phyloP scores from a whole-genome alignment of 2,329 filamentous ascomycete genomes.

The Exserohilum rostratum region DNA sequence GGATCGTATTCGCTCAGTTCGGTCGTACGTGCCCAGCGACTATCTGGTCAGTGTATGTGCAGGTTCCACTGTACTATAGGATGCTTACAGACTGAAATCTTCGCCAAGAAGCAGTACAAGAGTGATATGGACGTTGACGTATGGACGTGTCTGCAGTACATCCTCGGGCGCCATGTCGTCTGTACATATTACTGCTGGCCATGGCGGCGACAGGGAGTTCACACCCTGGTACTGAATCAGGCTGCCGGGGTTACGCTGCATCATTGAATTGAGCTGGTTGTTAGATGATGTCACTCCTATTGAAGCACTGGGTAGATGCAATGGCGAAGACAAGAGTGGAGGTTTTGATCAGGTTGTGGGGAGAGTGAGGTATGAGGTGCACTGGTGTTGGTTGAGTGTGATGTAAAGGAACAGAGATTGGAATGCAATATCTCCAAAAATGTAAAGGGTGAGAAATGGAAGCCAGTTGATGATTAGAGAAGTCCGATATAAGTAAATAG shows the following conservation, averaged over 20 bases:
- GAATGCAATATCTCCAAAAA: too few species aligned
- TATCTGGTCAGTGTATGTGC: slow-evolving; percentile 6
- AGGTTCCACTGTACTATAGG: background rate
- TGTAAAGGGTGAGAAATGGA: background rate
- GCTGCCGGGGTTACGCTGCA: slow-evolving; percentile 5
- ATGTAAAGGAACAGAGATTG: background rate
- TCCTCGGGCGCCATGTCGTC: slow-evolving; percentile 23
- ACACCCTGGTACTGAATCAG: slow-evolving; percentile 18
- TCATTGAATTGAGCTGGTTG: background rate
- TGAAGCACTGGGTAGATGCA: background rate
- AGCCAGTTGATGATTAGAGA: background rate
- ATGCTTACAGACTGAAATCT: slow-evolving; percentile 19
- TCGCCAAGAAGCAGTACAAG: slow-evolving; percentile 23
- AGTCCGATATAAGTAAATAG: background rate
- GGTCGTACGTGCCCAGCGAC: slow-evolving; percentile 25
- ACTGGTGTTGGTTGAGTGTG: background rate
- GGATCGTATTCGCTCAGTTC: slow-evolving; percentile 25
- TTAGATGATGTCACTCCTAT: background rate
- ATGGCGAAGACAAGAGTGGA: background rate
- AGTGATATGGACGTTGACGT: slow-evolving; percentile 14
- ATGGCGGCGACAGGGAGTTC: slow-evolving; percentile 6
- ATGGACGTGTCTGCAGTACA: slow-evolving; percentile 14
- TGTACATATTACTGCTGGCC: slow-evolving; percentile 29
- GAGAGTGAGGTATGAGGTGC: background rate
- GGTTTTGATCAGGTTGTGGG: background rate